Percentiles rank a stretch among this genome's conserved stretches.
phyloP scores from a whole-genome alignment of 176 grass and related monocot species.

The Musa beccarii region DNA sequence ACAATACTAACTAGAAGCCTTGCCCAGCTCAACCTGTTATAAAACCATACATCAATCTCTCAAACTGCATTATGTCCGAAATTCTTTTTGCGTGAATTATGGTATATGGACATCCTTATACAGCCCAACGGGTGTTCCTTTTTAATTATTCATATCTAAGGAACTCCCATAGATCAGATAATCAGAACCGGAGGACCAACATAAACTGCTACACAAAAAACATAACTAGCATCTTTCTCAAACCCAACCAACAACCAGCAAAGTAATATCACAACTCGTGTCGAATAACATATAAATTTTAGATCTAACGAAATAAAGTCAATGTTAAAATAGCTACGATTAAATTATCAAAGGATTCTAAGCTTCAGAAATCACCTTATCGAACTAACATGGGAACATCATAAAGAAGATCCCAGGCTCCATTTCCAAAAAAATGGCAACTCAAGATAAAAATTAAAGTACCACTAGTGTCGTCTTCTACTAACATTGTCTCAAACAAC shows the following conservation, averaged over 20 bases:
- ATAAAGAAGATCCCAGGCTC: not conserved
- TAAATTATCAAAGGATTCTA: not conserved
- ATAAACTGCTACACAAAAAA: too few relatives aligned
- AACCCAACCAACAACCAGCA: not conserved
- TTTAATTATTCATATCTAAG: not conserved
- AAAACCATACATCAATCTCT: not conserved
- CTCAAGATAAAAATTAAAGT: not conserved
- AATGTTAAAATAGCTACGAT: not conserved
- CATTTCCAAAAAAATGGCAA: not conserved
- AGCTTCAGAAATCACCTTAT: not conserved
- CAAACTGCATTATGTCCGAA: not conserved
- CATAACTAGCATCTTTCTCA: too few relatives aligned
- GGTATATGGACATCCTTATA: not conserved
- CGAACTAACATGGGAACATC: not conserved
- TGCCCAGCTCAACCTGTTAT: not conserved
- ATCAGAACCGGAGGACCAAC: not conserved
- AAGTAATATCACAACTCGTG: not conserved
- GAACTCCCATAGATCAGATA: not conserved
- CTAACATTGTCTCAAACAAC: not conserved
- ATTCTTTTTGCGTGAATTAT: not conserved
- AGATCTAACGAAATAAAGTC: not conserved
- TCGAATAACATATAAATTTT: not conserved
- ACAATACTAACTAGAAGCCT: not conserved
- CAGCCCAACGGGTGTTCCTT: too few relatives aligned
- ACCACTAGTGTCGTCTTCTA: not conserved